Conservation (phyloP, 2,329 filamentous ascomycete genomes). For the Calonectria hongkongensis region DNA sequence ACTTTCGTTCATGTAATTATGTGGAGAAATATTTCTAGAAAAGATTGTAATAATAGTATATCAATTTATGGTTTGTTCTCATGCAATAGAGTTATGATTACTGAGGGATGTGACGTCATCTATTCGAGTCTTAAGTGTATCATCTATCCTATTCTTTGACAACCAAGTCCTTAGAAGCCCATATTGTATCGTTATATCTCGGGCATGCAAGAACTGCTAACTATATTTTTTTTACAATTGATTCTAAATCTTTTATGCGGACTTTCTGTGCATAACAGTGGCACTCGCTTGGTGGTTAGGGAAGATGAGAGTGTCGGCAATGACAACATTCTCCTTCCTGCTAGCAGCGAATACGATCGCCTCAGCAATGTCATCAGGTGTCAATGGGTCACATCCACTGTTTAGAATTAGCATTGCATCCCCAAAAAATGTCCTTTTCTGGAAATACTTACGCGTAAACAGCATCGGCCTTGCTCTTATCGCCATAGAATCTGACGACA, state of each 20-base stretch:
- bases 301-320: slow-evolving; percentile 90
- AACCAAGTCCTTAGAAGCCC: background rate
- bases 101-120: background rate
- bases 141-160: background rate
- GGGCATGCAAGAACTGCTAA: background rate
- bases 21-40: background rate
- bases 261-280: slow-evolving; percentile 57
- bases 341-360: slow-evolving; percentile 90
- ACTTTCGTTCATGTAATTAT: no score
- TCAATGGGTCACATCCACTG: slow-evolving; percentile 86
- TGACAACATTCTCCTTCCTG: slow-evolving; percentile 89
- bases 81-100: background rate
- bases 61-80: background rate
- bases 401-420: slow-evolving; percentile 1
- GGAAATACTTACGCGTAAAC: slow-evolving; percentile 82
- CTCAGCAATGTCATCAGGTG: slow-evolving; percentile 92
- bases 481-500: slow-evolving; percentile 89
- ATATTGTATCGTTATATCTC: background rate
- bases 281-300: slow-evolving; percentile 82
- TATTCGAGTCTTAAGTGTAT: background rate
- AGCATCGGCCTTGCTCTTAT: slow-evolving; percentile 90
- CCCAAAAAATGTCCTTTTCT: rapidly evolving
- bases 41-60: background rate
- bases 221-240: slow-evolving; percentile 6
- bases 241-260: slow-evolving; percentile 8